Base-by-base conservation (phyloP, 768 basidiomycete species). In the Mycena belliarum region DNA sequence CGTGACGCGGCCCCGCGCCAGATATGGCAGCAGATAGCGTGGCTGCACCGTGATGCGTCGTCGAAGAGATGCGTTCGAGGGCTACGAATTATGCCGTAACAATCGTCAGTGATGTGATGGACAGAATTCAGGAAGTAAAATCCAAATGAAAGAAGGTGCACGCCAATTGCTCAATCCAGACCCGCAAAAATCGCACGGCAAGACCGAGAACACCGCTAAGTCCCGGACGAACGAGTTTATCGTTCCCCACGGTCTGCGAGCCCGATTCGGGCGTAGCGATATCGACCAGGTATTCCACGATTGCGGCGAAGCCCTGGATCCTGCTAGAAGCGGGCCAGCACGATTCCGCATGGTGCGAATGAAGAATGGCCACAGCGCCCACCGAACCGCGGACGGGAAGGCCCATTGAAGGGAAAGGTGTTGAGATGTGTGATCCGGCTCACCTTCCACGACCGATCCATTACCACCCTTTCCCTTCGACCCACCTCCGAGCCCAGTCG, bases 51-150 rank as follows among this genome's bases (percentile, higher is more conserved):
- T 67, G 69, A 23, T 73, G 68, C 47, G 71, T 60, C 42, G 64
- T 63, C 35, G 78, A 72, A 23, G 88, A 83, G 46, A 89, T 76
- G 49, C 71, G 71, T 76, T 93, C 88, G 52, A 95, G 79, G 52
- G 76, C 93, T 59, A 40, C 15, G 50, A 59, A 59, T 59, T 52
- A 60, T 60, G 66, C 63, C 67, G 60, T 69, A 59, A 64, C 53
- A n/a, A 64, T 51, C 54, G 63, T 60, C 50, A 60, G 35, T 46
- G 21, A 28, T 54, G 40, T 24, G 56, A 60, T 60, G 59, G 40
- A 6, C 7, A 35, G 59, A 64, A 64, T 61, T 57, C 38, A 52
- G 54, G 47, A 63, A 56, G 59, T 55, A 52, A 55, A 66, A 61
- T 54, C 26, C 29, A 47, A 59, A 60, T 56, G 57, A 63, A 63